A percentile compares a stretch with the other conserved stretches of the same genome.
Evolutionary conservation across 2,329 filamentous ascomycete genomes (phyloP).

Genomic region (Diplodia intermedia): DNA sequence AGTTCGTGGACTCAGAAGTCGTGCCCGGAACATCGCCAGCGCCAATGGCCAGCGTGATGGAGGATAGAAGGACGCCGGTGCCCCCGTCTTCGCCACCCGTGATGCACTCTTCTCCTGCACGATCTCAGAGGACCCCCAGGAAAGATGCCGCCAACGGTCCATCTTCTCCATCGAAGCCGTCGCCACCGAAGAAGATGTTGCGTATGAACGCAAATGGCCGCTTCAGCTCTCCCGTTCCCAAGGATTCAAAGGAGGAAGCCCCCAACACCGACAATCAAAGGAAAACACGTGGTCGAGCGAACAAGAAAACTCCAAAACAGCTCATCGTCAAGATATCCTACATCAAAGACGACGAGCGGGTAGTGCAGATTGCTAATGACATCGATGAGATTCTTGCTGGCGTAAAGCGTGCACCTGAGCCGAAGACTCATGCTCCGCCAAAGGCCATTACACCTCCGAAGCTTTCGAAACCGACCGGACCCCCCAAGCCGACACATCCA

Average conservation of each 20-base stretch:
- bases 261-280: constrained; percentile 49
- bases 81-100: constrained; percentile 20
- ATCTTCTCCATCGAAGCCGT: neutral
- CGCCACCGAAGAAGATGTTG: constrained; percentile 47
- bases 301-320: constrained; percentile 42
- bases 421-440: constrained; percentile 22
- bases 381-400: constrained; percentile 69
- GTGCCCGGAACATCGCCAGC: neutral
- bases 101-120: neutral
- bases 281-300: constrained; percentile 38
- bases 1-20: neutral
- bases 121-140: neutral
- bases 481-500: constrained; percentile 65
- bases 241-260: constrained; percentile 38
- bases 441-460: constrained; percentile 6
- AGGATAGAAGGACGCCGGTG: neutral
- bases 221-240: constrained; percentile 52
- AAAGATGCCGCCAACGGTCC: neutral
- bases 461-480: constrained; percentile 41
- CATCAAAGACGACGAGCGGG: constrained; percentile 56
- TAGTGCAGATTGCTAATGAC: constrained; percentile 61
- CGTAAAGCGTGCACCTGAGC: constrained; percentile 41
- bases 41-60: neutral
- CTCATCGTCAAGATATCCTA: constrained; percentile 67
- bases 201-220: constrained; percentile 55